Conservation (phyloP, 768 basidiomycete genomes). For the Trametes maxima region DNA sequence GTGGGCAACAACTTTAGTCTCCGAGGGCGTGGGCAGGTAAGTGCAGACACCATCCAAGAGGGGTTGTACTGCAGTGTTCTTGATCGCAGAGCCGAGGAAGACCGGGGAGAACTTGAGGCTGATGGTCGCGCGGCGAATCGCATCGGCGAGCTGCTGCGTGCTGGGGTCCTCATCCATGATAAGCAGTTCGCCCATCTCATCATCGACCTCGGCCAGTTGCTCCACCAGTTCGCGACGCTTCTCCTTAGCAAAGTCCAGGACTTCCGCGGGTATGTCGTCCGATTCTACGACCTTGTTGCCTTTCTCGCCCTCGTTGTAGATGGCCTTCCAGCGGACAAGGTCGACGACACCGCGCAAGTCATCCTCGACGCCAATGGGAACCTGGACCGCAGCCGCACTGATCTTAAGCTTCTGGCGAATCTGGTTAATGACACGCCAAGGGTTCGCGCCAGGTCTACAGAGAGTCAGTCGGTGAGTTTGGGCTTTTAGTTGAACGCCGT, state of each 20-base stretch:
- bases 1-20: constrained; percentile 77
- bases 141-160: constrained; percentile 72
- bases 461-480: background rate
- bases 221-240: constrained; percentile 94
- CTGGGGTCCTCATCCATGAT: constrained; percentile 81
- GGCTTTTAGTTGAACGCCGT: constrained; percentile 2
- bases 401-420: constrained; percentile 91
- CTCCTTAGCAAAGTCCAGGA: constrained; percentile 71
- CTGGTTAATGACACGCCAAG: constrained; percentile 92
- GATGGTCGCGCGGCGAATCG: constrained; percentile 89
- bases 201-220: constrained; percentile 94
- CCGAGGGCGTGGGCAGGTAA: constrained; percentile 90
- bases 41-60: constrained; percentile 92
- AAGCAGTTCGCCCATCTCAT: constrained; percentile 89
- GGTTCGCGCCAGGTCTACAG: constrained; percentile 90
- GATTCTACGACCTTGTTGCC: constrained; percentile 80
- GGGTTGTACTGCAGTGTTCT: constrained; percentile 95
- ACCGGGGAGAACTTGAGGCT: constrained; percentile 93
- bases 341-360: constrained; percentile 92
- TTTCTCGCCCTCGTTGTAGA: constrained; percentile 94
- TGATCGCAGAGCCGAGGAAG: constrained; percentile 95
- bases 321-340: constrained; percentile 89
- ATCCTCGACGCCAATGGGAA: constrained; percentile 91
- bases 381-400: constrained; percentile 91
- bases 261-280: constrained; percentile 83